A percentile compares a stretch with the other conserved stretches of the same genome.
phyloP scores from a whole-genome alignment of 371 early-diverging fungal genomes.

The Chytridium lagenaria region DNA sequence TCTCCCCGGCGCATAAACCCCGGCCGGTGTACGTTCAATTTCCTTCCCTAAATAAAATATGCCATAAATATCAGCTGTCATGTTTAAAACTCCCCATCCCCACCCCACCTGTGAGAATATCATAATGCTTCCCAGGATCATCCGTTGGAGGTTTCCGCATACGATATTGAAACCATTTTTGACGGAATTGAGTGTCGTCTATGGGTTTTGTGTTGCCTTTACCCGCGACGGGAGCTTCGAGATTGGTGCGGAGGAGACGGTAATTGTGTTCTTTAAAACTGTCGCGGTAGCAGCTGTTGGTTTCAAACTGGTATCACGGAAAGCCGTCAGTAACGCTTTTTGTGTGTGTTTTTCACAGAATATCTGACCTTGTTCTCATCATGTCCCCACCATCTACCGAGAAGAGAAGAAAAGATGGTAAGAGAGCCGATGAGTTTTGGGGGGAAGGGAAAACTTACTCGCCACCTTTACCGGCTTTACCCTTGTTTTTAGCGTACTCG shows the following conservation, averaged over 20 bases:
- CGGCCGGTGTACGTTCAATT: conserved; percentile 16
- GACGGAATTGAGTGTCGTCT: conserved; percentile 24
- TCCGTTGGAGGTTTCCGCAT: conserved; percentile 35
- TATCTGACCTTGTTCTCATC: conserved; percentile 23
- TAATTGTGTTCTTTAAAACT: conserved; percentile 37
- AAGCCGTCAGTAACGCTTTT: too few species aligned
- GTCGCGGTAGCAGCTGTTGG: conserved; percentile 36
- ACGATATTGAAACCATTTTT: conserved; percentile 35
- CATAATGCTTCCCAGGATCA: conserved; percentile 34
- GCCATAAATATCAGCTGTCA: too few species aligned
- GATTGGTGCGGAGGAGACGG: conserved; percentile 15
- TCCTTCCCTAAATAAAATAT: conserved; percentile 24
- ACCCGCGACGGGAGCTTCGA: conserved; percentile 1
- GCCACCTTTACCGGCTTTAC: conserved; percentile 35
- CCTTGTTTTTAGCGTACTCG: conserved; percentile 40
- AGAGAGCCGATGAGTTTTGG: too few species aligned
- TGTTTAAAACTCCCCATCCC: too few species aligned
- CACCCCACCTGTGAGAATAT: conserved; percentile 33
- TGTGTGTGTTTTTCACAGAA: too few species aligned
- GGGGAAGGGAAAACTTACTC: conserved; percentile 31
- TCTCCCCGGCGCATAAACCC: conserved; percentile 12
- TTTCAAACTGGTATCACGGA: conserved; percentile 37
- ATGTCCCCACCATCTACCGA: conserved; percentile 34
- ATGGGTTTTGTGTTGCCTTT: conserved; percentile 1
- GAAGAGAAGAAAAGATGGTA: neutral